Evolutionary conservation across 2,329 filamentous ascomycete genomes (phyloP).

Genomic region (Ceratocystis lukuohia): DNA sequence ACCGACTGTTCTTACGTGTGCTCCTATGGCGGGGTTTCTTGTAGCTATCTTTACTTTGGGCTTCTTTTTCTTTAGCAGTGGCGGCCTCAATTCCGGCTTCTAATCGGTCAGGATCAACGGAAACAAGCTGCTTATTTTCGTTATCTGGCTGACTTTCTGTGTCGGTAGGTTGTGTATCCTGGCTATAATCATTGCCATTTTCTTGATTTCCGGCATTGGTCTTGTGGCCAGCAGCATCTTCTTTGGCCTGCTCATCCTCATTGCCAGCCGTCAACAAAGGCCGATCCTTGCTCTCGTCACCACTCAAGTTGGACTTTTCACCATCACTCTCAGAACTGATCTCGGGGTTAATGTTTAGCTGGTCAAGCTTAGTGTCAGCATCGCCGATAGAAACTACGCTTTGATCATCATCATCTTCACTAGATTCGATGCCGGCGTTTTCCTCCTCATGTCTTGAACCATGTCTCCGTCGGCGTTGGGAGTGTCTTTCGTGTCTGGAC

Average conservation of each 20-base stretch:
- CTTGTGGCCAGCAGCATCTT: not conserved
- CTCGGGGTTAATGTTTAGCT: not conserved
- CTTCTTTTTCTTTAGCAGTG: not conserved
- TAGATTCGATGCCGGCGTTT: not conserved
- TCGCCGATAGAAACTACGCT: not conserved
- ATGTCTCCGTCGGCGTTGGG: slow-evolving; percentile 3
- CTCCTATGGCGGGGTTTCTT: slow-evolving; percentile 6
- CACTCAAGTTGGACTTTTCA: not conserved
- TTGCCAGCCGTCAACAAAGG: slow-evolving; percentile 10
- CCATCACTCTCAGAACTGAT: not conserved
- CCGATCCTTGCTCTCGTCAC: not conserved
- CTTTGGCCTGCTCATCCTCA: not conserved
- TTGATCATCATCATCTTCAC: not conserved
- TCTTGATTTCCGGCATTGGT: not conserved
- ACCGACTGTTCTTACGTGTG: not conserved
- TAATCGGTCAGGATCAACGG: not conserved
- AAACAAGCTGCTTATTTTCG: slow-evolving; percentile 6
- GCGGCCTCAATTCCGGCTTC: not conserved
- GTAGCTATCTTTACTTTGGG: not conserved
- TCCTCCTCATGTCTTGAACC: not conserved
- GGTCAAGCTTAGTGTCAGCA: not conserved
- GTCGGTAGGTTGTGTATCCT: not conserved
- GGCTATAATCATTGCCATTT: not conserved
- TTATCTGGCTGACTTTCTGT: not conserved
- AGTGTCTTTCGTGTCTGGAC: not conserved